Conservation (phyloP, 768 basidiomycete genomes). For the Naganishia kalamii region DNA sequence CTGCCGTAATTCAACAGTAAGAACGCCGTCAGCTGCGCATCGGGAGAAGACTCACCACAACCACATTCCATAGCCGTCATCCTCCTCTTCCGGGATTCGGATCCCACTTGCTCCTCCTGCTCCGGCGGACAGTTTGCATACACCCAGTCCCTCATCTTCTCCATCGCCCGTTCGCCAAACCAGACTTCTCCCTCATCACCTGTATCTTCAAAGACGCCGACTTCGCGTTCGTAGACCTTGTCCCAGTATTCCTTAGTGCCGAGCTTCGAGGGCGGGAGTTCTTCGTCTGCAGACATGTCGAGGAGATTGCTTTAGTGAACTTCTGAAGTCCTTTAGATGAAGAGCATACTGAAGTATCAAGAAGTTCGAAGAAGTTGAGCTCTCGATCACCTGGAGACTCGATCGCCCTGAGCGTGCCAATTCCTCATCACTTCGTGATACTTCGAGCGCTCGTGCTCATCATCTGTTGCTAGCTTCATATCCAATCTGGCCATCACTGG, state of each 20-base stretch:
- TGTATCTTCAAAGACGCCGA: conserved; percentile 46
- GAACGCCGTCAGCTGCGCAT: background rate
- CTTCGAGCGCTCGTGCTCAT: too few relatives aligned
- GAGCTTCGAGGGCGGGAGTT: conserved; percentile 44
- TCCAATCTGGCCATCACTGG: too few relatives aligned
- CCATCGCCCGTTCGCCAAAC: conserved; percentile 49
- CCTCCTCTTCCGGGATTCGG: conserved; percentile 5
- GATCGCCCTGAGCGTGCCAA: too few relatives aligned
- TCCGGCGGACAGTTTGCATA: conserved; percentile 38
- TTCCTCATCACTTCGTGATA: too few relatives aligned
- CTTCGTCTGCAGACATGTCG: conserved; percentile 28
- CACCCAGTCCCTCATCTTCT: conserved; percentile 50
- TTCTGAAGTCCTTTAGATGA: too few relatives aligned
- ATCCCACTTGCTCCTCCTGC: background rate
- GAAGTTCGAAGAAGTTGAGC: background rate
- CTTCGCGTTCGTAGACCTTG: conserved; percentile 46
- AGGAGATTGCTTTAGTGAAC: too few relatives aligned
- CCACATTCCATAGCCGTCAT: conserved; percentile 48
- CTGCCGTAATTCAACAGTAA: conserved; percentile 6
- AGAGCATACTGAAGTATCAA: background rate
- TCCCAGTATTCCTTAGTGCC: conserved; percentile 49
- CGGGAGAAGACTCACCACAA: conserved; percentile 19
- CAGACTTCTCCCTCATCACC: conserved; percentile 51
- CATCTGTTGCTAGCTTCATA: too few relatives aligned
- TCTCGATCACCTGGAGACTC: background rate